A percentile compares a stretch with the other conserved stretches of the same genome.
Evolutionary conservation across 306 rosid species (phyloP).

Genomic region (Cucumis melo): DNA sequence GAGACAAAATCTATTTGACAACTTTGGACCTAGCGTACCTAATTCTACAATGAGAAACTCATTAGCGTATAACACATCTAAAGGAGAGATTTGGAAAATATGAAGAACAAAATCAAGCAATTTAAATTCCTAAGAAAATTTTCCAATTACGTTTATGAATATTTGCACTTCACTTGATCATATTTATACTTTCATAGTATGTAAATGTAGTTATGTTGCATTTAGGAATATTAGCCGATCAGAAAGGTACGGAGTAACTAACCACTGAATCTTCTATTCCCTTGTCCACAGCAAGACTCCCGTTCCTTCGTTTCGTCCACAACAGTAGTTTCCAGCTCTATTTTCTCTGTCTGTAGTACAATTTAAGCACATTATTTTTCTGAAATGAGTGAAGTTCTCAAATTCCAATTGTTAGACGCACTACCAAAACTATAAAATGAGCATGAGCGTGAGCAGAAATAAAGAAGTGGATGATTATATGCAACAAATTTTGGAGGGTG

Average conservation of each 20-base stretch:
- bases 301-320: conserved; percentile 99
- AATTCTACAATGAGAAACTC: neutral
- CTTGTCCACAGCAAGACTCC: conserved; percentile 84
- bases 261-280: conserved; percentile 89
- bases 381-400: neutral
- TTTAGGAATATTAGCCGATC: neutral
- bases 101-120: neutral
- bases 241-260: conserved; percentile 20
- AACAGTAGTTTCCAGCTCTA: conserved; percentile 95
- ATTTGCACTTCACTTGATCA: neutral
- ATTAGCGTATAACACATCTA: neutral
- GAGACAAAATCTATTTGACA: neutral
- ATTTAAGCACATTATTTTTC: conserved; percentile 5
- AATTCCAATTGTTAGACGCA: neutral
- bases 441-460: neutral
- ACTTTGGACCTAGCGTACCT: neutral
- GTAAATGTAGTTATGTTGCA: neutral
- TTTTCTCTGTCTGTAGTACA: conserved; percentile 71
- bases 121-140: neutral
- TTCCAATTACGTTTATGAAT: neutral
- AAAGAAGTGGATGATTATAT: neutral
- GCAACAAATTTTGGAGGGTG: neutral
- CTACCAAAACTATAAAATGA: neutral
- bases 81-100: neutral
- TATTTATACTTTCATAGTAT: neutral